phyloP scores from a whole-genome alignment of 2,329 filamentous ascomycete species.

The Trichoderma gracile region DNA sequence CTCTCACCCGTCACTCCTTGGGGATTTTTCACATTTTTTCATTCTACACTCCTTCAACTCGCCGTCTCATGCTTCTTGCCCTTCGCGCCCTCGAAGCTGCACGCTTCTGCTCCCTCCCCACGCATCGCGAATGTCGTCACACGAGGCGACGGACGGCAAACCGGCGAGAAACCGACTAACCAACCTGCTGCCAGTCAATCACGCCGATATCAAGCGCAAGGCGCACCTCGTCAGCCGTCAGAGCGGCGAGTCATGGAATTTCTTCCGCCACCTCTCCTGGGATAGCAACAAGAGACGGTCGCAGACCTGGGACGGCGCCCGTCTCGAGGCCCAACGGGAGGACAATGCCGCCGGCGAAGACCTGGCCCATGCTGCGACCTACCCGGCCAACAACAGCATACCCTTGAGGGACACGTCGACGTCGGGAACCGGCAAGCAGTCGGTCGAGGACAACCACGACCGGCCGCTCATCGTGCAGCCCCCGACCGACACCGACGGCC shows the following conservation, averaged over 20 bases:
- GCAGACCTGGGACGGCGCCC: conserved; percentile 40
- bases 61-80: conserved; percentile 23
- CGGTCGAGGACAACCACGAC: conserved; percentile 28
- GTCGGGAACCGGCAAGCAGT: conserved; percentile 31
- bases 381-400: conserved; percentile 17
- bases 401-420: conserved; percentile 33
- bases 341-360: conserved; percentile 34
- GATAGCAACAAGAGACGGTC: conserved; percentile 30
- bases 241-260: conserved; percentile 44
- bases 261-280: conserved; percentile 45
- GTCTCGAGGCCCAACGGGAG: conserved; percentile 38
- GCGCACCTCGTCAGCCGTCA: conserved; percentile 47
- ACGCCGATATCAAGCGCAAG: conserved; percentile 46
- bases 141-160: conserved; percentile 3
- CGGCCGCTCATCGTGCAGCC: conserved; percentile 30
- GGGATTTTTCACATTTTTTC: background rate
- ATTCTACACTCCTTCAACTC: background rate
- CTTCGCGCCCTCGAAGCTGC: conserved; percentile 14
- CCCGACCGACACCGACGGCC: conserved; percentile 30
- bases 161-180: conserved; percentile 23
- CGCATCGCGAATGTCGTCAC: conserved; percentile 22
- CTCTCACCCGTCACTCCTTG: background rate
- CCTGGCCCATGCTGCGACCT: conserved; percentile 40
- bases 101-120: conserved; percentile 17
- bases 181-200: conserved; percentile 44